Evolutionary conservation across 1,284 basidiomycete species (phyloP).

Genomic region (Testicularia cyperi): DNA sequence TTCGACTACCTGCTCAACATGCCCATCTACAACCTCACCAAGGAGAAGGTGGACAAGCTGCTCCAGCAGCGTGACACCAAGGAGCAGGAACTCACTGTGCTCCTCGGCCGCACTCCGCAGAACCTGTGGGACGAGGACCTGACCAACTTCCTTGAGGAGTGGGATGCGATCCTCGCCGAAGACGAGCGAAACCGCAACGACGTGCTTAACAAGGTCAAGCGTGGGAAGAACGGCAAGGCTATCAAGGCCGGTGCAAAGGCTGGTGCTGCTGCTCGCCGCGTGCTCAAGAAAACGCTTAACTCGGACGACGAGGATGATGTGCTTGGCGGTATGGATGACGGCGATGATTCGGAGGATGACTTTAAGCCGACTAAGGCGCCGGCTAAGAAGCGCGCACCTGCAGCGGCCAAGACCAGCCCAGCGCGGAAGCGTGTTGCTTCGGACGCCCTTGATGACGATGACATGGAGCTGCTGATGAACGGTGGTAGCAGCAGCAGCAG

Average conservation of each 20-base stretch:
- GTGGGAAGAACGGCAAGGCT: constrained; percentile 66
- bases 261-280: constrained; percentile 65
- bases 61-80: constrained; percentile 78
- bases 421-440: constrained; percentile 26
- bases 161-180: constrained; percentile 68
- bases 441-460: constrained; percentile 32
- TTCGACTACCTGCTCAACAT: constrained; percentile 94
- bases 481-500: constrained; percentile 12
- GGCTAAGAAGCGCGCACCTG: constrained; percentile 22
- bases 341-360: constrained; percentile 45
- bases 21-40: constrained; percentile 91
- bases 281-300: constrained; percentile 63
- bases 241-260: constrained; percentile 68
- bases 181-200: constrained; percentile 68
- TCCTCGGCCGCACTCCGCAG: constrained; percentile 78
- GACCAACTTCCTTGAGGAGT: constrained; percentile 77
- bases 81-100: constrained; percentile 75
- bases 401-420: constrained; percentile 15
- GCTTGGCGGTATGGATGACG: constrained; percentile 11
- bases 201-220: constrained; percentile 61
- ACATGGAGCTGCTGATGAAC: constrained; percentile 15
- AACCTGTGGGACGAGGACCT: constrained; percentile 91
- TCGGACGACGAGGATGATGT: constrained; percentile 62
- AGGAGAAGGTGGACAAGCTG: constrained; percentile 88
- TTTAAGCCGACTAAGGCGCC: constrained; percentile 25